Percentiles rank a stretch among this genome's conserved stretches.
Evolutionary conservation across 352 stramenopile species (phyloP).

Genomic region (Globisporangium radiosum): DNA sequence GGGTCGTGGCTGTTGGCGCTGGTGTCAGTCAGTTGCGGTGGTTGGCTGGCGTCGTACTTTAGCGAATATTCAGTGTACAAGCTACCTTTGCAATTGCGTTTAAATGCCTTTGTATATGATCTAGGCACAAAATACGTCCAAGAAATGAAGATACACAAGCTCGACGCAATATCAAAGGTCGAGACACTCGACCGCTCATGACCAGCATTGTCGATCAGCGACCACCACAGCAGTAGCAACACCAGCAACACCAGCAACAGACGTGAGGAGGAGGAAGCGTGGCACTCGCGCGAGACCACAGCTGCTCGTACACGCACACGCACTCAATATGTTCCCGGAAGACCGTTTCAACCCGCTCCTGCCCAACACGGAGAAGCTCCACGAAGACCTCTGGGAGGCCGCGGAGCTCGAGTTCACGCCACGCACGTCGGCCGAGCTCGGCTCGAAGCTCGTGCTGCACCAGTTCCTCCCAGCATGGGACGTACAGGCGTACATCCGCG

Average conservation of each 20-base stretch:
- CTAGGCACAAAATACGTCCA: not conserved
- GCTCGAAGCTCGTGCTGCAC: constrained; percentile 64
- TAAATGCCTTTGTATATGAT: not conserved
- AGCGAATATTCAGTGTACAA: not conserved
- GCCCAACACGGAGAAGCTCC: constrained; percentile 58
- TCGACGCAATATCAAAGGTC: not conserved
- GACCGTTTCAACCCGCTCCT: constrained; percentile 78
- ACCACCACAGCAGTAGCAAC: not conserved
- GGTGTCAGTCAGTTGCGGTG: too few species aligned
- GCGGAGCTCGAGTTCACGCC: constrained; percentile 50
- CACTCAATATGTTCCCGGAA: constrained; percentile 54
- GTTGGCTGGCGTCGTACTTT: not conserved
- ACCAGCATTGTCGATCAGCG: not conserved
- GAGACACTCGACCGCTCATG: not conserved
- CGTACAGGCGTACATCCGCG: constrained; percentile 78
- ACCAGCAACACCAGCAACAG: not conserved
- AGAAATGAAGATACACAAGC: not conserved
- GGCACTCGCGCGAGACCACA: not conserved
- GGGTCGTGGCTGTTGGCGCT: constrained; percentile 3
- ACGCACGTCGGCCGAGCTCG: constrained; percentile 63
- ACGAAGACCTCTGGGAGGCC: constrained; percentile 50
- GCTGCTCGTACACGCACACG: not conserved
- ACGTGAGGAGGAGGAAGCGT: not conserved
- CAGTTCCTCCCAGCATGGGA: constrained; percentile 84
- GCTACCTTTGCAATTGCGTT: too few species aligned